phyloP scores from a whole-genome alignment of 176 grass and related monocot species.

The Elaeis guineensis region DNA sequence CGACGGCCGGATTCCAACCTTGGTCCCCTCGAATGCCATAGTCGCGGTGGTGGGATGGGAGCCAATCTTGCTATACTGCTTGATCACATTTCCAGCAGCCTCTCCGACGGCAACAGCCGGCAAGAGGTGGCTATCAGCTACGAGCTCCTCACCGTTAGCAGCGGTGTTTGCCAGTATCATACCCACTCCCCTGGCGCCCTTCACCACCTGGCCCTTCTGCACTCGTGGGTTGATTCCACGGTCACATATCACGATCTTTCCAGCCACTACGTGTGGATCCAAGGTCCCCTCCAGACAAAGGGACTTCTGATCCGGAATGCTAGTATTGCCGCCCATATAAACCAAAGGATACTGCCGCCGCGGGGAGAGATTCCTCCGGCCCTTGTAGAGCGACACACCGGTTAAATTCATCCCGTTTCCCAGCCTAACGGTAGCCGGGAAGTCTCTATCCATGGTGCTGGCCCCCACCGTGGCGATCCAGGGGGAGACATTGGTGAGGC shows the following conservation, averaged over 20 bases:
- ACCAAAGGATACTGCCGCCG: constrained; percentile 55
- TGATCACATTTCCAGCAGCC: constrained; percentile 39
- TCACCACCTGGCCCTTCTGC: constrained; percentile 95
- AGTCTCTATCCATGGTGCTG: constrained; percentile 94
- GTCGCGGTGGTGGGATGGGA: constrained; percentile 58
- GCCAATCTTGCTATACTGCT: constrained; percentile 43
- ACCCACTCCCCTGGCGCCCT: constrained; percentile 65
- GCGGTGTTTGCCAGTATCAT: constrained; percentile 78
- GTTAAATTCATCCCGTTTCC: constrained; percentile 65
- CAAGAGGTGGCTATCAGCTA: constrained; percentile 94
- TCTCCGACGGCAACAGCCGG: constrained; percentile 71
- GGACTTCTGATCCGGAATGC: constrained; percentile 56
- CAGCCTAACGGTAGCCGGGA: constrained; percentile 59
- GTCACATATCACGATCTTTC: constrained; percentile 93
- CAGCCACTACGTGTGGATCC: constrained; percentile 43
- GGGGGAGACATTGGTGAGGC: constrained; percentile 84
- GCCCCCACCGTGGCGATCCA: constrained; percentile 94
- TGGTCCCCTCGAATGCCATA: constrained; percentile 66
- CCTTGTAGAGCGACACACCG: constrained; percentile 85
- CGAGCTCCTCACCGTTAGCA: constrained; percentile 84
- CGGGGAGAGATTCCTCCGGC: constrained; percentile 31
- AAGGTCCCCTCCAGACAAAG: constrained; percentile 84
- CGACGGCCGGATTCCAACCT: constrained; percentile 83
- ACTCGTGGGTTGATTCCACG: constrained; percentile 85
- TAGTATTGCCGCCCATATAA: constrained; percentile 69